Conservation (phyloP, 352 stramenopile genomes). For the Pythium plurisporium region DNA sequence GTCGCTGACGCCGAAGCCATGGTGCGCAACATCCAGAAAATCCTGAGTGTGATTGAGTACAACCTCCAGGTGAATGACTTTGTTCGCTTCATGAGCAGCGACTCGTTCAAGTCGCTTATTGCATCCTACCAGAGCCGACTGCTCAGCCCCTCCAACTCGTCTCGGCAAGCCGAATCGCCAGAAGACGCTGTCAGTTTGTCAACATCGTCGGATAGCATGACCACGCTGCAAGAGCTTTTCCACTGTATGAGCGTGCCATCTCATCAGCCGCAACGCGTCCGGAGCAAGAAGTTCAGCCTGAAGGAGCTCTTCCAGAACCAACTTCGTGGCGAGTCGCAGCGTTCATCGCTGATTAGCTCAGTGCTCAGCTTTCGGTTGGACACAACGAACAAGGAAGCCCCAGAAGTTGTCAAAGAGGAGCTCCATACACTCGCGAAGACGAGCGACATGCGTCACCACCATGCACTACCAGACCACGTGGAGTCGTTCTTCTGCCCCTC, state of each 20-base stretch:
- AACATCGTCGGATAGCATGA: slow-evolving; percentile 71
- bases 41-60: slow-evolving; percentile 61
- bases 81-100: slow-evolving; percentile 80
- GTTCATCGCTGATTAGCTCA: slow-evolving; percentile 64
- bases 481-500: slow-evolving; percentile 77
- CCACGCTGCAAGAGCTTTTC: slow-evolving; percentile 80
- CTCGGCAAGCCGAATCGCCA: slow-evolving; percentile 14
- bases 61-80: slow-evolving; percentile 85
- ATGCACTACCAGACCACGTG: slow-evolving; percentile 77
- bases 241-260: slow-evolving; percentile 86
- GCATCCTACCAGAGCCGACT: slow-evolving; percentile 70
- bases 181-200: slow-evolving; percentile 25
- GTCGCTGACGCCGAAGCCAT: slow-evolving; percentile 58
- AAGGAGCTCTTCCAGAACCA: slow-evolving; percentile 62
- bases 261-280: slow-evolving; percentile 69
- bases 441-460: slow-evolving; percentile 64
- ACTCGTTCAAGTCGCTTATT: slow-evolving; percentile 76
- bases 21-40: slow-evolving; percentile 46
- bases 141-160: slow-evolving; percentile 55
- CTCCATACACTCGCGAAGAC: slow-evolving; percentile 68
- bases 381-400: slow-evolving; percentile 47
- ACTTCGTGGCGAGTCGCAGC: slow-evolving; percentile 51
- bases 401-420: slow-evolving; percentile 61
- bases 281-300: slow-evolving; percentile 65
- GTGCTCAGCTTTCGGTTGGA: slow-evolving; percentile 67